A percentile compares a stretch with the other conserved stretches of the same genome.
Evolutionary conservation across 305 asterid species (phyloP).

Genomic region (Rubia occidens): DNA sequence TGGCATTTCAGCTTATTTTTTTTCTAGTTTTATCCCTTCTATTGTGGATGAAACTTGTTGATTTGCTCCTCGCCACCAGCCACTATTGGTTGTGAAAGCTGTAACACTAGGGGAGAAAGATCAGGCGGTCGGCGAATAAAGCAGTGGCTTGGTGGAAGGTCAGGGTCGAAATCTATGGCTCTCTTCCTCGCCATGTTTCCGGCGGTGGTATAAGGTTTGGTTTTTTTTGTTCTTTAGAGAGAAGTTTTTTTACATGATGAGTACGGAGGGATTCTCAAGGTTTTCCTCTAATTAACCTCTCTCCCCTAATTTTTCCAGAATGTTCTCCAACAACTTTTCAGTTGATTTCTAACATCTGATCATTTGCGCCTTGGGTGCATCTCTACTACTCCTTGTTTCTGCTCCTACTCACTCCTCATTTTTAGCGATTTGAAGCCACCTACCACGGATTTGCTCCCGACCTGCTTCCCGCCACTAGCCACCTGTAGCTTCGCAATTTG

Average conservation of each 20-base stretch:
- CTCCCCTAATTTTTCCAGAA: conserved; percentile 28
- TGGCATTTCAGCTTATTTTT: too few species aligned
- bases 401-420: neutral
- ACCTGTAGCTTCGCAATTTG: too few species aligned
- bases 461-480: too few species aligned
- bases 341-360: conserved; percentile 7
- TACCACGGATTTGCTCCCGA: too few species aligned
- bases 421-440: neutral
- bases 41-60: too few species aligned
- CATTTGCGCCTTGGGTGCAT: conserved; percentile 28
- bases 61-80: too few species aligned
- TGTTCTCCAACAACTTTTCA: conserved; percentile 32
- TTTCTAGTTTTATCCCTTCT: too few species aligned
- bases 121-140: conserved; percentile 43
- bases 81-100: neutral
- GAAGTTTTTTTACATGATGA: conserved; percentile 6
- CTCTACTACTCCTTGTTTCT: neutral
- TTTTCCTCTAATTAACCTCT: conserved; percentile 4
- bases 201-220: neutral
- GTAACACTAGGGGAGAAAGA: conserved; percentile 16
- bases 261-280: conserved; percentile 46
- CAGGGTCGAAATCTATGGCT: conserved; percentile 72
- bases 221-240: neutral
- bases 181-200: conserved; percentile 60
- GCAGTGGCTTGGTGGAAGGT: conserved; percentile 34